phyloP scores from a whole-genome alignment of 257 asterid genomes.

The Capsicum chinense region DNA sequence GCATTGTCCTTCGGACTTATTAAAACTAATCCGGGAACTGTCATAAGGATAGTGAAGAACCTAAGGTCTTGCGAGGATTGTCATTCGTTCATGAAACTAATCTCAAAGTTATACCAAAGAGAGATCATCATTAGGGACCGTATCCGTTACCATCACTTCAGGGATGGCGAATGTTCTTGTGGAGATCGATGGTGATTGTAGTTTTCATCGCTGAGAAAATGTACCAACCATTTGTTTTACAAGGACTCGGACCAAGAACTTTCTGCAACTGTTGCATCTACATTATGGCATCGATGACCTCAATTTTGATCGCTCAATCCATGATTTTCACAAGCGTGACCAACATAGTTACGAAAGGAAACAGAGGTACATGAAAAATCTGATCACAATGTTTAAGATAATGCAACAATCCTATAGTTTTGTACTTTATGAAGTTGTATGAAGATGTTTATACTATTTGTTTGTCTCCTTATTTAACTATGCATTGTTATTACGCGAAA shows the following conservation, averaged over 20 bases:
- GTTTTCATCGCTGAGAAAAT: neutral
- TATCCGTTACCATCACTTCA: constrained; percentile 41
- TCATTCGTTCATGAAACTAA: constrained; percentile 40
- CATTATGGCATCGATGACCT: neutral
- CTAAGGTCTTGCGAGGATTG: constrained; percentile 42
- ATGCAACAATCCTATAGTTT: no score
- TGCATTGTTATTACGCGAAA: neutral
- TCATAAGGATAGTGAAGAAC: constrained; percentile 41
- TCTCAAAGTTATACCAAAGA: constrained; percentile 39
- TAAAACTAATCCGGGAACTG: constrained; percentile 29
- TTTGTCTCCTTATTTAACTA: neutral
- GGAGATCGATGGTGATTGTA: constrained; percentile 38
- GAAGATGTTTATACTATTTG: neutral
- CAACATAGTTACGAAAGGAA: no score
- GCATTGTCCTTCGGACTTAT: constrained; percentile 41
- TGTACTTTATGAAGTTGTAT: neutral
- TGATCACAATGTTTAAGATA: no score
- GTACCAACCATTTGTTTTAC: neutral
- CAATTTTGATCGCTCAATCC: neutral
- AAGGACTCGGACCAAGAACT: neutral
- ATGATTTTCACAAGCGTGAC: no score
- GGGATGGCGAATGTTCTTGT: constrained; percentile 42
- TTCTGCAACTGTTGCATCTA: neutral
- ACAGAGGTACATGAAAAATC: no score
- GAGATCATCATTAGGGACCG: constrained; percentile 39